Conservation (phyloP, 2,329 filamentous ascomycete species). For the Pyrenophora teres region DNA sequence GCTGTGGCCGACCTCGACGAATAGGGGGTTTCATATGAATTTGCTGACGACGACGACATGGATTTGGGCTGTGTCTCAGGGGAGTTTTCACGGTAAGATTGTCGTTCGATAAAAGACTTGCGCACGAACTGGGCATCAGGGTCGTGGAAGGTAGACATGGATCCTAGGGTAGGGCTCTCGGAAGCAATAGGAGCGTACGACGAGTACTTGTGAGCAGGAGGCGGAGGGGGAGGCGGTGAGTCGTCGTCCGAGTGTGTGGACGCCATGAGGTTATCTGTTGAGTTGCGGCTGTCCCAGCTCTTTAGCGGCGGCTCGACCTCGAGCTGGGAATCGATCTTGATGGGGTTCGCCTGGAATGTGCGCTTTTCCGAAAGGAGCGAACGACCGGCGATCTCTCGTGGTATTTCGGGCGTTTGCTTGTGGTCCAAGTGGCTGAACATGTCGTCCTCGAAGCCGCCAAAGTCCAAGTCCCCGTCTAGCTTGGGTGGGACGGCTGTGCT, state of each 20-base stretch:
- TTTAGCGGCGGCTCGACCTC: conserved; percentile 55
- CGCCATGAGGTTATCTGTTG: conserved; percentile 56
- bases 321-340: conserved; percentile 52
- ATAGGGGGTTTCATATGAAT: conserved; percentile 40
- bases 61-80: conserved; percentile 33
- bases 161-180: conserved; percentile 38
- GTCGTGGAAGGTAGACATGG: conserved; percentile 33
- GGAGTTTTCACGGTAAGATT: conserved; percentile 27
- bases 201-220: conserved; percentile 42
- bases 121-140: conserved; percentile 34
- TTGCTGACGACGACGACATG: conserved; percentile 37
- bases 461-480: conserved; percentile 49
- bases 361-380: conserved; percentile 45
- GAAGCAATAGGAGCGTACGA: conserved; percentile 42
- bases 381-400: conserved; percentile 32
- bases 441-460: conserved; percentile 53
- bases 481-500: conserved; percentile 59
- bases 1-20: conserved; percentile 35
- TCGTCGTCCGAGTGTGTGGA: conserved; percentile 45
- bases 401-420: conserved; percentile 37
- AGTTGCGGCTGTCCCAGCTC: conserved; percentile 59
- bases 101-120: conserved; percentile 33
- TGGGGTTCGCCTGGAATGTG: conserved; percentile 48
- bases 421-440: conserved; percentile 53
- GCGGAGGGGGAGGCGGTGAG: conserved; percentile 40